phyloP scores from a whole-genome alignment of 2,329 filamentous ascomycete genomes.

The Cyphellophora attinorum region DNA sequence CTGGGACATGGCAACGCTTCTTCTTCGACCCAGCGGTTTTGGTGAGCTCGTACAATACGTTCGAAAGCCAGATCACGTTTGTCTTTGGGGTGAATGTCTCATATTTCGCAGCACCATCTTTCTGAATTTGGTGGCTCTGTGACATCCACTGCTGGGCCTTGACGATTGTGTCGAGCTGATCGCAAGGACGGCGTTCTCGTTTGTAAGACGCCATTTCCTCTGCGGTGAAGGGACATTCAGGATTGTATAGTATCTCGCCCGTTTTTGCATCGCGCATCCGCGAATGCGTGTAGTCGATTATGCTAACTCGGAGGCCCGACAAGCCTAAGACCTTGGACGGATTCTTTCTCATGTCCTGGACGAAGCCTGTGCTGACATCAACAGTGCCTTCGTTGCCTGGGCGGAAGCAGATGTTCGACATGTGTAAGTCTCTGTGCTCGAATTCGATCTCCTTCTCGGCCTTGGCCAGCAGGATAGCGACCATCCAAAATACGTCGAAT shows the following conservation, averaged over 20 bases:
- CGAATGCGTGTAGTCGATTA: slow-evolving; percentile 61
- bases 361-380: slow-evolving; percentile 21
- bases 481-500: slow-evolving; percentile 60
- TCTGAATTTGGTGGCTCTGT: slow-evolving; percentile 31
- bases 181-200: slow-evolving; percentile 7
- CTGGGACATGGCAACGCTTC: slow-evolving; percentile 5
- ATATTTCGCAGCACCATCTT: slow-evolving; percentile 36
- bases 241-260: slow-evolving; percentile 10
- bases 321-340: slow-evolving; percentile 36
- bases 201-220: slow-evolving; percentile 6
- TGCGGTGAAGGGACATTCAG: neutral
- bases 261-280: slow-evolving; percentile 33
- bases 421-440: slow-evolving; percentile 58
- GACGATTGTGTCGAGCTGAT: slow-evolving; percentile 16
- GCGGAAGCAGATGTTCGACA: slow-evolving; percentile 55
- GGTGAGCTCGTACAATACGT: slow-evolving; percentile 49
- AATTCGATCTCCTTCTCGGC: slow-evolving; percentile 52
- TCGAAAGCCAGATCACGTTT: slow-evolving; percentile 56
- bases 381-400: slow-evolving; percentile 25
- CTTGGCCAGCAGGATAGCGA: slow-evolving; percentile 51
- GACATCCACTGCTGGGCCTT: slow-evolving; percentile 25
- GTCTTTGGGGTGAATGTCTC: slow-evolving; percentile 47
- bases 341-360: slow-evolving; percentile 20
- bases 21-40: slow-evolving; percentile 3
- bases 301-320: slow-evolving; percentile 49